Conservation (phyloP, 495 filamentous ascomycete genomes). For the Aspergillus egyptiacus region DNA sequence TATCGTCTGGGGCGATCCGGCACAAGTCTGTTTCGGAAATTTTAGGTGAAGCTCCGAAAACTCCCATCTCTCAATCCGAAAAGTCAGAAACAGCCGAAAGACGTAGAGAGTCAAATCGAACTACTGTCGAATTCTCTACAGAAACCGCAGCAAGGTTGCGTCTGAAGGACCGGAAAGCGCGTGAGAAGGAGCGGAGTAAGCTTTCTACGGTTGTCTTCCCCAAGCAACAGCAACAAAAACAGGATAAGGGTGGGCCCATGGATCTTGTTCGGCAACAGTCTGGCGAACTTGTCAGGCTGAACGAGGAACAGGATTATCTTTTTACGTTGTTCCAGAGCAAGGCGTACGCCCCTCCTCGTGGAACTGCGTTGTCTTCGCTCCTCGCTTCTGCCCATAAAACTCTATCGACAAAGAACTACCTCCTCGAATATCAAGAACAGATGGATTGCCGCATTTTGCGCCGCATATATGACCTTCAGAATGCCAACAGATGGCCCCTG, state of each 20-base stretch:
- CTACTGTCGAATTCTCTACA: slow-evolving; percentile 30
- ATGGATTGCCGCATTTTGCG: slow-evolving; percentile 79
- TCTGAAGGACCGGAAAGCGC: slow-evolving; percentile 50
- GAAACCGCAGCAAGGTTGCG: slow-evolving; percentile 45
- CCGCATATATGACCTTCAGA: slow-evolving; percentile 81
- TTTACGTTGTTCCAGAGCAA: slow-evolving; percentile 70
- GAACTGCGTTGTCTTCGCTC: slow-evolving; percentile 59
- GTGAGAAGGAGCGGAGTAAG: slow-evolving; percentile 58
- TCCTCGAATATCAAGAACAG: slow-evolving; percentile 69
- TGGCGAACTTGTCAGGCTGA: slow-evolving; percentile 41
- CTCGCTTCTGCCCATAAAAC: slow-evolving; percentile 74
- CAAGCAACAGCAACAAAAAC: slow-evolving; percentile 38
- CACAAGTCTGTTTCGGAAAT: slow-evolving; percentile 73
- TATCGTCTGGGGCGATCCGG: slow-evolving; percentile 60
- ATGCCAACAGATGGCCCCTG: slow-evolving; percentile 83
- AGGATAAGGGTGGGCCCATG: slow-evolving; percentile 33
- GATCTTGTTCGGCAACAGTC: slow-evolving; percentile 38
- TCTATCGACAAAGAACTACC: slow-evolving; percentile 68
- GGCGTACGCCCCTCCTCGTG: slow-evolving; percentile 54
- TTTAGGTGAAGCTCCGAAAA: slow-evolving; percentile 55
- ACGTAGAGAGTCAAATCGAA: slow-evolving; percentile 23
- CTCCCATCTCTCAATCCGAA: slow-evolving; percentile 28
- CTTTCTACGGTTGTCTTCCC: slow-evolving; percentile 78
- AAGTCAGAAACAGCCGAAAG: slow-evolving; percentile 23
- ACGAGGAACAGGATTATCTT: slow-evolving; percentile 69